Evolutionary conservation across 1,284 basidiomycete genomes (phyloP), one percentile per base, ranked within the genome.

Genomic region (Lignosus rhinocerotis): DNA sequence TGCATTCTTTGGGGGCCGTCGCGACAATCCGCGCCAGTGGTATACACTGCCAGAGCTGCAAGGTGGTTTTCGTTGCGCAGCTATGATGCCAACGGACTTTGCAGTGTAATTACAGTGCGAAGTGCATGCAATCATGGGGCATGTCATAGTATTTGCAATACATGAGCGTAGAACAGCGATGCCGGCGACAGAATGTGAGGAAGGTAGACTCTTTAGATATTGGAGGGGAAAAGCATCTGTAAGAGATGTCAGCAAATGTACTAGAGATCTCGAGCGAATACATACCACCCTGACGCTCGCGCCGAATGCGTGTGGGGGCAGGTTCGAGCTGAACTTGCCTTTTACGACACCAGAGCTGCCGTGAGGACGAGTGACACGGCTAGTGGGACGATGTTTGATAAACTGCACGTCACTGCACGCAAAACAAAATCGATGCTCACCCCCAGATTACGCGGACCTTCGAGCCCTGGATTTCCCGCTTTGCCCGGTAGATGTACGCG

Each of bases 401-500:
- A 44, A 7, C 30, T 49, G 3, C 36, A 34, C 43, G 17, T 17
- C 4, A 6, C 11, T 4, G n/a, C 9, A 12, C 4, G 36, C 6
- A 38, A 3, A 3, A 31, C 14, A 32, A 11, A 31, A 39, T 56
- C 11, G 10, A n/a, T 6, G 77, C 85, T 69, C 67, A 93, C 90
- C 95, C 95, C 94, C 95, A 98, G 82, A 98, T 96, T 66, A 98
- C 94, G 69, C 95, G 92, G 74, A 97, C 83, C 78, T 94, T 94
- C 70, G 92, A 92, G 64, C 95, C 94, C 76, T 90, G 88, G 66
- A 96, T 86, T 78, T 94, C 92, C 74, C 87, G 85, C 84, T 96
- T 95, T 64, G 94, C 95, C 76, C 90, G 90, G 88, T 99, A 99
- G 70, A 99, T 94, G 80, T 92, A 99, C 63, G 96, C 97, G 67